Evolutionary conservation across 306 rosid species (phyloP).

Genomic region (Leucaena leucocephala): DNA sequence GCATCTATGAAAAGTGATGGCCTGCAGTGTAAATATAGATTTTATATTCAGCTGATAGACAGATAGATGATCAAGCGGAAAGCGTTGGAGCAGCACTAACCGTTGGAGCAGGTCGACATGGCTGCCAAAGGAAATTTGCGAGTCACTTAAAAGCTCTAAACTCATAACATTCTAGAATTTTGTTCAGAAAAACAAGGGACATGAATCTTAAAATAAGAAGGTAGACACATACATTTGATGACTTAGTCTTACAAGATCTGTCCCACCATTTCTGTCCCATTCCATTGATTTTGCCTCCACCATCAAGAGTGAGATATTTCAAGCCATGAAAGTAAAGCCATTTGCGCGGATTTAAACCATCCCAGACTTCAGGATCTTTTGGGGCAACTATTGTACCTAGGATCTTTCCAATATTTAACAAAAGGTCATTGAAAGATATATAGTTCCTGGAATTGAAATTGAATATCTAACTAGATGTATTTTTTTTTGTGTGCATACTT

Average conservation of each 20-base stretch:
- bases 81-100: constrained; percentile 43
- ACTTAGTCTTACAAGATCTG: constrained; percentile 62
- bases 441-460: neutral
- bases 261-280: constrained; percentile 79
- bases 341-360: constrained; percentile 50
- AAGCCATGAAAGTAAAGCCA: constrained; percentile 65
- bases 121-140: constrained; percentile 50
- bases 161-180: neutral
- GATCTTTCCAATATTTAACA: constrained; percentile 45
- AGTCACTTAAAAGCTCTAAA: constrained; percentile 25
- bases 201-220: constrained; percentile 22
- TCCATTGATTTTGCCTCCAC: constrained; percentile 65
- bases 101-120: constrained; percentile 69
- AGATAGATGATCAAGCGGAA: neutral
- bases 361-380: constrained; percentile 57
- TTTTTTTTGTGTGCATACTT: constrained; percentile 40
- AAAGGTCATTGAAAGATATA: constrained; percentile 7
- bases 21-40: constrained; percentile 60
- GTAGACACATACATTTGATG: constrained; percentile 47
- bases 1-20: constrained; percentile 74
- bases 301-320: constrained; percentile 63
- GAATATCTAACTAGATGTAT: neutral
- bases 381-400: constrained; percentile 62
- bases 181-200: neutral
- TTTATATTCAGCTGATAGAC: constrained; percentile 30